A percentile compares a stretch with the other conserved stretches of the same genome.
These are phyloP conservation scores for Nasturtium officinale DNA, from an alignment of 345 rosid species.

Conservation along the genomic window DNA sequence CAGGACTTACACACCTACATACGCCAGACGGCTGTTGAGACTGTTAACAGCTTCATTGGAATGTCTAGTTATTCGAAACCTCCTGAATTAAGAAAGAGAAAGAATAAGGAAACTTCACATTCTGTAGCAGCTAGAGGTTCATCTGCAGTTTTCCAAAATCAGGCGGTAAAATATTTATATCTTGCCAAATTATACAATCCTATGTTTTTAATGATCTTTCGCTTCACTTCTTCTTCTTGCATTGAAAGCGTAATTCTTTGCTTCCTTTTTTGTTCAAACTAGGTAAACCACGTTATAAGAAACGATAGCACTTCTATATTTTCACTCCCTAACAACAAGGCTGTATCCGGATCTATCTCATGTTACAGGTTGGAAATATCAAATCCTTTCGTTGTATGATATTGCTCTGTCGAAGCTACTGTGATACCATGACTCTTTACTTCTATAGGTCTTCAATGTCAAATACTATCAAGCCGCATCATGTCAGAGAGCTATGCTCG, in stretches of 20 bases:
- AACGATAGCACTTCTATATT: conserved; percentile 43
- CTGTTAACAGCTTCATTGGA: conserved; percentile 62
- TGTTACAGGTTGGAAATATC: conserved; percentile 53
- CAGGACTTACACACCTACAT: conserved; percentile 48
- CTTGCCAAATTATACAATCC: not conserved
- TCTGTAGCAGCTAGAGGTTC: conserved; percentile 42
- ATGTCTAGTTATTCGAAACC: conserved; percentile 61
- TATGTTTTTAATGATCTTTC: not conserved
- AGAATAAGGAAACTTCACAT: conserved; percentile 47
- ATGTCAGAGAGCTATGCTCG: conserved; percentile 64
- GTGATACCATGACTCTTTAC: conserved; percentile 19
- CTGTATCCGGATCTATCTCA: conserved; percentile 45
- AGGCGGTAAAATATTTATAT: conserved; percentile 45
- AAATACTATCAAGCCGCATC: conserved; percentile 53
- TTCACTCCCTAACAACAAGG: conserved; percentile 46
- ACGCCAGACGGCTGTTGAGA: conserved; percentile 76
- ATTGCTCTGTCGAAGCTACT: not conserved
- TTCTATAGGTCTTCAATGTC: conserved; percentile 63
- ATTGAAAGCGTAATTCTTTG: not conserved
- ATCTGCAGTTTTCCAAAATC: conserved; percentile 38
- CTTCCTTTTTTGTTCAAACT: conserved; percentile 16
- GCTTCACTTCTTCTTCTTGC: conserved; percentile 12
- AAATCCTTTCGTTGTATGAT: conserved; percentile 11
- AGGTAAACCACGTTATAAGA: conserved; percentile 43
- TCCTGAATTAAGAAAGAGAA: conserved; percentile 57